These are phyloP conservation scores for Solanum aculeatissimum DNA, from an alignment of 305 asterid species.

Conservation along the genomic window DNA sequence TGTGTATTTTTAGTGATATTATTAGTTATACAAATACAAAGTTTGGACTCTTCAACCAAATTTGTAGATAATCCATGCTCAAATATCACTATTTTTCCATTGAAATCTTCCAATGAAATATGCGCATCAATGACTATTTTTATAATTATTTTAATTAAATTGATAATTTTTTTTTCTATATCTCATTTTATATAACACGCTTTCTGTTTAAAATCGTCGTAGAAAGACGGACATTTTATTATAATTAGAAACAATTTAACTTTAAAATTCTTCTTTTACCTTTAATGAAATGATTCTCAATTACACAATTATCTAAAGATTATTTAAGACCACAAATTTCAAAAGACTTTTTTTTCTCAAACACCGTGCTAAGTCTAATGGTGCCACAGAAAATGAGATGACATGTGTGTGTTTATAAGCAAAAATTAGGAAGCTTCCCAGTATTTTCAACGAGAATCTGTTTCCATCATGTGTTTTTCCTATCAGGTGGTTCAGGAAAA, in stretches of 20 bases:
- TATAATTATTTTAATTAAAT: neutral
- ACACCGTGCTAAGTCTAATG: too few relatives aligned
- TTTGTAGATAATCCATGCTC: neutral
- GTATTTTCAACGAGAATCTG: neutral
- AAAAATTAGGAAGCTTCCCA: neutral
- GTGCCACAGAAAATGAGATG: too few relatives aligned
- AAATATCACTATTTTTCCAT: neutral
- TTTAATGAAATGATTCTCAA: too few relatives aligned
- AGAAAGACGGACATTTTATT: too few relatives aligned
- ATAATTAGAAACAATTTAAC: too few relatives aligned
- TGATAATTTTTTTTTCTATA: too few relatives aligned
- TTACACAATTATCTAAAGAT: too few relatives aligned
- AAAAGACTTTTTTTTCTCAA: too few relatives aligned
- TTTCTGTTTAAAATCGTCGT: too few relatives aligned
- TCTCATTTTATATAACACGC: fast-evolving
- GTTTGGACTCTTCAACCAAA: neutral
- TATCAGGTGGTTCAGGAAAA: too few relatives aligned
- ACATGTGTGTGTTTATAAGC: neutral
- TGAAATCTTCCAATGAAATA: neutral
- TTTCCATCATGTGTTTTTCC: fast-evolving
- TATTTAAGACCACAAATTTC: too few relatives aligned
- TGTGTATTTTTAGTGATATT: neutral
- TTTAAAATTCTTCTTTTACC: too few relatives aligned
- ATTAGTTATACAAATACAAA: neutral
- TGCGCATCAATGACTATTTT: neutral